These are phyloP conservation scores for Trypanosoma rangeli DNA, from an alignment of 208 protist genomes.

Conservation along the genomic window DNA sequence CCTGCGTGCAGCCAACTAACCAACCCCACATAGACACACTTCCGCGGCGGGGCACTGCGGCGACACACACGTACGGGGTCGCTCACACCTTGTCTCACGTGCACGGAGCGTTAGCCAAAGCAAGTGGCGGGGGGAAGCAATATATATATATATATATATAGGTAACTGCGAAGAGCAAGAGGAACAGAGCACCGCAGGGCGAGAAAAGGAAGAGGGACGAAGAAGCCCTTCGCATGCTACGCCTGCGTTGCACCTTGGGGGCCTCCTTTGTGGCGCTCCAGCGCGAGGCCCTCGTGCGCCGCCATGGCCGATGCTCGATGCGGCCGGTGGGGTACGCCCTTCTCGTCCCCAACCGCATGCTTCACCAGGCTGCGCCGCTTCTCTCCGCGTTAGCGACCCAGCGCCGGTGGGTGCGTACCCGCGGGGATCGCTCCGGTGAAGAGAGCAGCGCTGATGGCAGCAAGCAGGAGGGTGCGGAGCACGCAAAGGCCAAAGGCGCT, in stretches of 20 bases:
- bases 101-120: not conserved
- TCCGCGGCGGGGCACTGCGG: not conserved
- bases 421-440: constrained; percentile 14
- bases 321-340: constrained; percentile 15
- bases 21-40: too few relatives aligned
- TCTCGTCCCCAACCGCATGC: constrained; percentile 6
- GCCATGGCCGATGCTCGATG: constrained; percentile 10
- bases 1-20: not conserved
- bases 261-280: constrained; percentile 14
- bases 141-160: not conserved
- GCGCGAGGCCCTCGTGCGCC: constrained; percentile 14
- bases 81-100: not conserved
- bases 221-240: constrained; percentile 13
- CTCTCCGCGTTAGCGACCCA: constrained; percentile 8
- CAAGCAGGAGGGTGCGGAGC: constrained; percentile 21
- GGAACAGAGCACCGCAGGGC: too few relatives aligned
- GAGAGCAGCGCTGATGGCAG: constrained; percentile 13
- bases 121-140: not conserved
- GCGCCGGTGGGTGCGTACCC: constrained; percentile 33
- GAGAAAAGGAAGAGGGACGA: not conserved
- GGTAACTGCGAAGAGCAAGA: too few relatives aligned
- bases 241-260: constrained; percentile 24
- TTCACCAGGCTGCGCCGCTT: constrained; percentile 10
- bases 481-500: constrained; percentile 30
- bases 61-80: not conserved